phyloP scores from a whole-genome alignment of 1,284 basidiomycete species.

The Volvariella surrecta region DNA sequence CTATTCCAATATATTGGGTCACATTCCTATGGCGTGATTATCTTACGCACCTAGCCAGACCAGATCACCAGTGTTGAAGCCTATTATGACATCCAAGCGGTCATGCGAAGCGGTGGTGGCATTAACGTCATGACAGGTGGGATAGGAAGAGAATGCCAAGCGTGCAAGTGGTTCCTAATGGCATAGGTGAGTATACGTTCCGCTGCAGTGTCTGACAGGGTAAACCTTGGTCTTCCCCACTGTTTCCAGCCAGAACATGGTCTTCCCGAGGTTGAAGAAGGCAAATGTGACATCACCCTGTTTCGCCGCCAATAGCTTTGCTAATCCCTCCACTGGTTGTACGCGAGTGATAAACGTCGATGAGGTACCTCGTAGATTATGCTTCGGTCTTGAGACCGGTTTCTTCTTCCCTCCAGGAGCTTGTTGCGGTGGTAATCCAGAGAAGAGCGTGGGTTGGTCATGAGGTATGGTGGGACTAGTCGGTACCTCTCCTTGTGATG shows the following conservation, averaged over 20 bases:
- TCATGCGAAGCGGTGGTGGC: slow-evolving; percentile 68
- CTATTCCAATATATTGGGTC: too few species aligned
- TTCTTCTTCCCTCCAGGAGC: slow-evolving; percentile 49
- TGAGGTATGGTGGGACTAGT: slow-evolving; percentile 26
- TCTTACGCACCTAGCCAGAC: slow-evolving; percentile 73
- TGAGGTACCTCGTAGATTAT: slow-evolving; percentile 80
- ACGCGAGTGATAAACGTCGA: slow-evolving; percentile 86
- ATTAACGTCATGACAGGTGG: slow-evolving; percentile 90
- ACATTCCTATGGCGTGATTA: neutral
- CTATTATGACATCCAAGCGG: slow-evolving; percentile 85
- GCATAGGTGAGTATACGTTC: slow-evolving; percentile 10
- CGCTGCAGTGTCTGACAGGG: slow-evolving; percentile 4
- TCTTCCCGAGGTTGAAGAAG: slow-evolving; percentile 79
- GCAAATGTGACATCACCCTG: slow-evolving; percentile 77
- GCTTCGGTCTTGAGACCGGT: slow-evolving; percentile 64
- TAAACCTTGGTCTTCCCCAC: slow-evolving; percentile 72
- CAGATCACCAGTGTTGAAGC: slow-evolving; percentile 89
- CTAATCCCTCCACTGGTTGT: slow-evolving; percentile 72
- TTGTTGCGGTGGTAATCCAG: slow-evolving; percentile 22
- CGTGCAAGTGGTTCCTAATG: slow-evolving; percentile 76
- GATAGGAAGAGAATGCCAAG: slow-evolving; percentile 79
- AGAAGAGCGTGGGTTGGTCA: slow-evolving; percentile 41
- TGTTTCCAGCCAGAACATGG: slow-evolving; percentile 76
- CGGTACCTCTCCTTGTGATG: slow-evolving; percentile 26
- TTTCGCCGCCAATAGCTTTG: slow-evolving; percentile 66